Conservation (phyloP, 228 moss, liverwort and hornwort species). For the Sphagnum fallax region DNA sequence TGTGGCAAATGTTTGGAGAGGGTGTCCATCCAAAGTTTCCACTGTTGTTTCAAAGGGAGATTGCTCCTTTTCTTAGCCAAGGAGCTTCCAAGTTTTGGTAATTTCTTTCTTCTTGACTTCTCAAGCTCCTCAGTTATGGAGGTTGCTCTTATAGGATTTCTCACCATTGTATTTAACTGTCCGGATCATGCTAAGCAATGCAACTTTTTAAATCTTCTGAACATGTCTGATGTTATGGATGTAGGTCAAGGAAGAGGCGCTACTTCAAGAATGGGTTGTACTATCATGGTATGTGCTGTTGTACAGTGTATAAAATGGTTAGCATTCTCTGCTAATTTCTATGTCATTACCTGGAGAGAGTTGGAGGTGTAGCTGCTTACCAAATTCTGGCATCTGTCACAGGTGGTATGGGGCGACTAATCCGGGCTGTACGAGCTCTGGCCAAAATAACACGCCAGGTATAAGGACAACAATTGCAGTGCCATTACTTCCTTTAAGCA, state of each 20-base stretch:
- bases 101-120: not conserved
- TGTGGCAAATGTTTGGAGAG: conserved; percentile 98
- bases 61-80: conserved; percentile 87
- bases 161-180: too few species aligned
- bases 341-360: not conserved
- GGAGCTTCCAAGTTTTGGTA: conserved; percentile 94
- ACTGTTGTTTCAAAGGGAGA: conserved; percentile 52
- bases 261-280: conserved; percentile 93
- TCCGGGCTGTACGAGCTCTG: conserved; percentile 74
- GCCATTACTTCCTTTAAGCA: too few species aligned
- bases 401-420: conserved; percentile 92
- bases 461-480: not conserved
- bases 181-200: too few species aligned
- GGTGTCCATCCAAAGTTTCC: conserved; percentile 88
- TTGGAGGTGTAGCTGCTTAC: not conserved
- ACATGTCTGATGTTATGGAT: too few species aligned
- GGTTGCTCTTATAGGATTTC: too few species aligned
- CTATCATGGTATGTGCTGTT: conserved; percentile 53
- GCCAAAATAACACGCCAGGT: conserved; percentile 86
- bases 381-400: not conserved
- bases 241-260: conserved; percentile 60
- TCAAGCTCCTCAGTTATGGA: too few species aligned
- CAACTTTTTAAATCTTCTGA: too few species aligned
- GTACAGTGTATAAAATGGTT: too few species aligned
- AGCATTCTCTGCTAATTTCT: too few species aligned